Base-by-base conservation (phyloP, 2,329 filamentous ascomycete species). In the Calonectria ilicicola region DNA sequence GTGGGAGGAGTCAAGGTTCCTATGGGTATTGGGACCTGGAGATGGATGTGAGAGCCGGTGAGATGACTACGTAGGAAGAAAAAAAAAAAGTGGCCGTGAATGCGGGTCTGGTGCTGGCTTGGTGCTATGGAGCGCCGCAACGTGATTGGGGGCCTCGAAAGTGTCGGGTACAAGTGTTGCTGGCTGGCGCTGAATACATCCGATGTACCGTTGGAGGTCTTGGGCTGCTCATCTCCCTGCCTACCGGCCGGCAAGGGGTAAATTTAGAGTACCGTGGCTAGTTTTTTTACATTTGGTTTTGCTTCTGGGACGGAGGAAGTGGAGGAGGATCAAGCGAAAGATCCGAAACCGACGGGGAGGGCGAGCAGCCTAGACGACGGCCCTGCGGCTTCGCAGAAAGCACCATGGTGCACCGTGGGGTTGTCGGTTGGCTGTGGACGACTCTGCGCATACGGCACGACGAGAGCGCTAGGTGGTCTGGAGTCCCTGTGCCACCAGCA, bases 391-490 rank as follows among this genome's bases (percentile, higher is more conserved):
- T 44, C 44, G 38, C 64, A 58, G 60, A 64, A 56, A 63, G 69
- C 65, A 65, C 47, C 65, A 14, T 51, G 17, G 19, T 21, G 58
- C 74, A 76, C 65, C 78, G 78, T 79, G 78, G 78, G 77, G 73
- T 78, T 71, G 70, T 77, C 76, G 77, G 78, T 79, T 80, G 78
- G 78, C 75, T 80, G 67, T 78, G 72, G 73, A 62, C 67, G 70
- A 74, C 76, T 71, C 72, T 73, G 60, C 29, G 35, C 60, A 44
- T 51, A 62, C 62, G 63, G 44, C 17, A 49, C 63, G 64, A 17
- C 64, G 19, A 51, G 29, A 65, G 32, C 38, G 38, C 64, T 40
- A 49, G 26, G 17, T 35, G 47, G 26, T 19, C 42, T 40, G 35
- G 17, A 29, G 32, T 27, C 29, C 40, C 21, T 51, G 46, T 42